Evolutionary conservation across 345 rosid genomes (phyloP), one percentile per base, ranked within the genome.

Genomic region (Gossypium arboreum): DNA sequence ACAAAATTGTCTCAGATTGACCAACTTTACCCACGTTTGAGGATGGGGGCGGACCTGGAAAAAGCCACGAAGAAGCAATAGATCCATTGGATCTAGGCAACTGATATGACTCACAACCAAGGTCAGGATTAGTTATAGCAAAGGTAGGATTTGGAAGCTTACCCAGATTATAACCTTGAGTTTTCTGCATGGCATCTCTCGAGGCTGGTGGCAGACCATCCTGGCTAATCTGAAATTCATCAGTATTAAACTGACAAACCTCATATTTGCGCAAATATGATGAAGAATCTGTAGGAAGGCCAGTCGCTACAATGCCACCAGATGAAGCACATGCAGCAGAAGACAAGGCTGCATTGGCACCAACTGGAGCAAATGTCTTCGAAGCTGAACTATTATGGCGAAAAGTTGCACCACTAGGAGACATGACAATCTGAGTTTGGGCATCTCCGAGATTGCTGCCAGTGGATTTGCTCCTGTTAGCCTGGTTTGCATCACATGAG

Each of bases 181-280:
- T 57, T 47, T 61, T 71, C 77, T 51, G 72, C 66, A 66, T 58
- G 73, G 52, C 27, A 57, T 64, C 74, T 71, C 51, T 56, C 44
- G 54, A 18, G 17, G 55, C 20, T 72, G 63, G 48, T 24, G 75
- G 61, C 5, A 22, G 58, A 68, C 69, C 76, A 27, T 68, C 78
- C 43, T 8, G 59, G 39, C 16, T 43, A 51, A 72, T 22, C 58
- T 0, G 75, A 51, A 15, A 41, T 9, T 48, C 47, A 74, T 45
- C 68, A 73, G 73, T 54, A 72, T n/a, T 56, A 52, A 66, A 78
- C 39, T 52, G 80, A 75, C n/a, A 71, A 57, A 34, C 44, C 61
- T 45, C 76, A 34, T 61, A 71, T 15, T 62, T 16, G 73, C 75
- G 77, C 43, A 55, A 65, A 81, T 8, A 64, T 22, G 25, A 70